Percentiles rank a stretch among this genome's conserved stretches.
phyloP scores from a whole-genome alignment of 768 basidiomycete genomes.

The Cyathus striatus region DNA sequence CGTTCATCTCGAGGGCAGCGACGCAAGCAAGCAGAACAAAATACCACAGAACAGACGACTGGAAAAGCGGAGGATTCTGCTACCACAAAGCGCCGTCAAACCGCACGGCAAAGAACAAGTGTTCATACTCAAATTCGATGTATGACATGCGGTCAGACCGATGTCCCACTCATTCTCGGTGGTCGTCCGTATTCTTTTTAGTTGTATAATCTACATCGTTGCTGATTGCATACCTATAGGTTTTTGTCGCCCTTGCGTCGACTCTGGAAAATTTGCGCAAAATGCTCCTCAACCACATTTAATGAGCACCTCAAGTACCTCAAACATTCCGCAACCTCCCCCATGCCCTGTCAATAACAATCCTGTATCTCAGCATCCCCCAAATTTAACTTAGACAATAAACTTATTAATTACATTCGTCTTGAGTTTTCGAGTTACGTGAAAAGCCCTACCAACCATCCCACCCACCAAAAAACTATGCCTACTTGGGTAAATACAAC shows the following conservation, averaged over 20 bases:
- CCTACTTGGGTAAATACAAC: slow-evolving; percentile 55
- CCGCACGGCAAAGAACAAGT: slow-evolving; percentile 3
- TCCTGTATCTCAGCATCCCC: too few relatives aligned
- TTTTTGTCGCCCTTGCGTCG: slow-evolving; percentile 66
- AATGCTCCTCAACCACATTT: too few relatives aligned
- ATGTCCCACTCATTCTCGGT: slow-evolving; percentile 73
- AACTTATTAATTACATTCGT: too few relatives aligned
- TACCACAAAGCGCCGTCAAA: slow-evolving; percentile 37
- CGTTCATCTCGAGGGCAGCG: too few relatives aligned
- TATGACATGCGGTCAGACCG: slow-evolving; percentile 54
- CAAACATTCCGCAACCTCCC: too few relatives aligned
- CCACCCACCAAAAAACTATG: slow-evolving; percentile 69
- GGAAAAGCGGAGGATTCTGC: slow-evolving; percentile 5
- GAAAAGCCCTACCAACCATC: slow-evolving; percentile 58
- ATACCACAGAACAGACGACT: slow-evolving; percentile 1
- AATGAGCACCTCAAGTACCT: too few relatives aligned
- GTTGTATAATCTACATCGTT: not conserved
- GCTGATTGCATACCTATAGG: slow-evolving; percentile 34
- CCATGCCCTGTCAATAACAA: too few relatives aligned
- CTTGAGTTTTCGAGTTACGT: too few relatives aligned
- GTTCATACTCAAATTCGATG: slow-evolving; percentile 36
- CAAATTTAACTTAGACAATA: too few relatives aligned
- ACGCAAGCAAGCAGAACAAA: slow-evolving; percentile 3
- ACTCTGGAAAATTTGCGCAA: slow-evolving; percentile 48
- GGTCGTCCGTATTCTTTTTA: slow-evolving; percentile 48